These are phyloP conservation scores for Fonsecaea nubica DNA, from an alignment of 2,329 filamentous ascomycete species.

Conservation along the genomic window DNA sequence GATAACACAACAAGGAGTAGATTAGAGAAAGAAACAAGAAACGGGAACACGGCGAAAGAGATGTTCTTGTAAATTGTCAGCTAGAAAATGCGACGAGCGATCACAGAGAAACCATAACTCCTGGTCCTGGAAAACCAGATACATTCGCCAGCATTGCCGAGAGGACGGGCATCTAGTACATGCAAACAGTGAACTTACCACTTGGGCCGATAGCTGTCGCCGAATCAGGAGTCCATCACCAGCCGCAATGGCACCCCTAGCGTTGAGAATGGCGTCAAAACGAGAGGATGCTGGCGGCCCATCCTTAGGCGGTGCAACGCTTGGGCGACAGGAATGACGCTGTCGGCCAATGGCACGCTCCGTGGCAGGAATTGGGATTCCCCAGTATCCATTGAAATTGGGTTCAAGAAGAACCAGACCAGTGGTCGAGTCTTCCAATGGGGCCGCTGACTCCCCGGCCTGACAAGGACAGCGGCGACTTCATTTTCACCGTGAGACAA, in stretches of 20 bases:
- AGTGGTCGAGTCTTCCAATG: constrained; percentile 27
- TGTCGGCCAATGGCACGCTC: constrained; percentile 1
- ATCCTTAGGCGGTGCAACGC: constrained; percentile 7
- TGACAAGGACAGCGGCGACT: background rate
- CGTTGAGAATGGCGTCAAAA: constrained; percentile 20
- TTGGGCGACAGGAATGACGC: constrained; percentile 3
- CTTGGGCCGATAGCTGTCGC: constrained; percentile 7
- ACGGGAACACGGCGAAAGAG: background rate
- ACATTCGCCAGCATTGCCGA: background rate
- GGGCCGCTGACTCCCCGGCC: constrained; percentile 6
- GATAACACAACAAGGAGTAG: background rate
- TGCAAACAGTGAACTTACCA: constrained; percentile 11
- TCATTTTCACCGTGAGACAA: background rate
- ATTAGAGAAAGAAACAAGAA: background rate
- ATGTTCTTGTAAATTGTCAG: background rate
- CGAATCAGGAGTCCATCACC: constrained; percentile 14
- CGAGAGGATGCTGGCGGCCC: background rate
- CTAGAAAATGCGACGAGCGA: background rate
- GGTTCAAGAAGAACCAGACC: background rate
- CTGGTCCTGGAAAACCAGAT: constrained; percentile 3
- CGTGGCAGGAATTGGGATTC: constrained; percentile 3
- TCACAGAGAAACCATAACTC: constrained; percentile 3
- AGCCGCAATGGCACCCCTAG: constrained; percentile 6
- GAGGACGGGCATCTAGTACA: background rate
- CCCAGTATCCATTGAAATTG: background rate